Conservation (phyloP, 1,139 yeast genomes). For the Geotrichum histeridarum region DNA sequence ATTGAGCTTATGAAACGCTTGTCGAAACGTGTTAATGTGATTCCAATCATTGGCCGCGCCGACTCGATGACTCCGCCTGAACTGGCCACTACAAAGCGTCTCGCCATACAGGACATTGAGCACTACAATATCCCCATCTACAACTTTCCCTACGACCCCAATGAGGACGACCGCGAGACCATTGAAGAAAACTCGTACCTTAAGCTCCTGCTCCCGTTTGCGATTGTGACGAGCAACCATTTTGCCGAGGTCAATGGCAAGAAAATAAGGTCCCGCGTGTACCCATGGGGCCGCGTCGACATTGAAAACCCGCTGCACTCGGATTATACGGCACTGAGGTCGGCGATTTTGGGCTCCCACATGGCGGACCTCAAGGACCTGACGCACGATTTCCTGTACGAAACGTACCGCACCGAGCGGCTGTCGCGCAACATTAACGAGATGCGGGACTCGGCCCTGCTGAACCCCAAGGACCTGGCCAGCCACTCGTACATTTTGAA, state of each 20-base stretch:
- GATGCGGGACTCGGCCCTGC: conserved; percentile 27
- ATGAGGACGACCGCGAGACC: conserved; percentile 63
- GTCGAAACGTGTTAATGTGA: conserved; percentile 72
- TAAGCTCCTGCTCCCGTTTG: conserved; percentile 74
- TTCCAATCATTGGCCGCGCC: conserved; percentile 80
- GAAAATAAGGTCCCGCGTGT: conserved; percentile 67
- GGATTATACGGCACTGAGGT: conserved; percentile 70
- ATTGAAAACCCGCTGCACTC: conserved; percentile 76
- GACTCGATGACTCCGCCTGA: conserved; percentile 83
- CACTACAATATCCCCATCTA: conserved; percentile 73
- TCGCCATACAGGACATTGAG: conserved; percentile 67
- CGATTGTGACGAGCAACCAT: conserved; percentile 70
- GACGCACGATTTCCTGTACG: conserved; percentile 87
- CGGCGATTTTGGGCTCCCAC: conserved; percentile 78
- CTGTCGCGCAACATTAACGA: conserved; percentile 42
- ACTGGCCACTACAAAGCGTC: conserved; percentile 57
- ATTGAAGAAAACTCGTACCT: conserved; percentile 73
- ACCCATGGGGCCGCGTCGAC: conserved; percentile 90
- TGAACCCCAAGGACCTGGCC: conserved; percentile 40
- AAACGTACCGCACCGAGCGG: conserved; percentile 85
- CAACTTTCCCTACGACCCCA: conserved; percentile 66
- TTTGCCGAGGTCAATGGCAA: conserved; percentile 59
- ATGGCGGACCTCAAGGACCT: conserved; percentile 83
- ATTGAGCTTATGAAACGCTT: conserved; percentile 69
- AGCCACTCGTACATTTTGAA: conserved; percentile 39